Evolutionary conservation across 202 grass and related monocot genomes (phyloP).

Genomic region (Carex sylvatica): DNA sequence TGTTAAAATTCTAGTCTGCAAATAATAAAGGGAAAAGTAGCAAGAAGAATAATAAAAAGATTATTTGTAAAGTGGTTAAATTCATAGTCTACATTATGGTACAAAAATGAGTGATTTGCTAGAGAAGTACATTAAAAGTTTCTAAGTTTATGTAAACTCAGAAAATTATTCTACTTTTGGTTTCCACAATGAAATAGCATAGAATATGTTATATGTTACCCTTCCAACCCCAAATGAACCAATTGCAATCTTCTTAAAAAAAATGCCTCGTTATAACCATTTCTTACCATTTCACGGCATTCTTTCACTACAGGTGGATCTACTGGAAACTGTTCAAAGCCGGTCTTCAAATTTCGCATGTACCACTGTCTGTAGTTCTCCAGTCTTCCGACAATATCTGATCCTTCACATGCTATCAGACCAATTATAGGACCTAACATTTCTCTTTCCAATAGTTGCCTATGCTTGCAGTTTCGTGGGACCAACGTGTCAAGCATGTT

Average conservation of each 20-base stretch:
- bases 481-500: constrained; percentile 43
- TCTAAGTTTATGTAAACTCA: too few relatives aligned
- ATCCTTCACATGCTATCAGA: constrained; percentile 63
- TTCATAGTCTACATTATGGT: too few relatives aligned
- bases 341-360: constrained; percentile 27
- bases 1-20: too few relatives aligned
- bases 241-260: constrained; percentile 32
- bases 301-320: constrained; percentile 29
- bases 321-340: constrained; percentile 43
- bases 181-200: constrained; percentile 37
- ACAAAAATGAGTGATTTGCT: too few relatives aligned
- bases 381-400: constrained; percentile 39
- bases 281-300: constrained; percentile 20
- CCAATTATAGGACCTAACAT: constrained; percentile 35
- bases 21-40: too few relatives aligned
- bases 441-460: constrained; percentile 45
- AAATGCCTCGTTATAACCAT: constrained; percentile 27
- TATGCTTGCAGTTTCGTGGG: constrained; percentile 30
- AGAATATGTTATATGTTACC: constrained; percentile 29
- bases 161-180: constrained; percentile 10
- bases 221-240: constrained; percentile 43
- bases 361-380: constrained; percentile 58
- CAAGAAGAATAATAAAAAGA: too few relatives aligned
- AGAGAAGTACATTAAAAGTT: too few relatives aligned
- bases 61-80: too few relatives aligned